These are phyloP conservation scores for Nadsonia starkeyi-henricii DNA, from an alignment of 1,139 yeast species.

Conservation along the genomic window DNA sequence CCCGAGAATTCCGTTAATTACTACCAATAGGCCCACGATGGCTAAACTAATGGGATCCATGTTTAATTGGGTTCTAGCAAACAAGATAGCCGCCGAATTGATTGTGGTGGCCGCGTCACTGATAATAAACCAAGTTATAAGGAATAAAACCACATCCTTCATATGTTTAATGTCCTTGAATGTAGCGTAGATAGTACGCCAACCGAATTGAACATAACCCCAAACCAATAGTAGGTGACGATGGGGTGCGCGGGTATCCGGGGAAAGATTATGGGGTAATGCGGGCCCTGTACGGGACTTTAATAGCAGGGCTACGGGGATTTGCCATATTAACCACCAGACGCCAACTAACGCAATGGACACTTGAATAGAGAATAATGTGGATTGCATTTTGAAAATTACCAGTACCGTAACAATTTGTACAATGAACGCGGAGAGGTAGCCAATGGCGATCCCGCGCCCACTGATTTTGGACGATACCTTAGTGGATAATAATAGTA, in stretches of 20 bases:
- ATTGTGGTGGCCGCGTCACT: conserved; percentile 61
- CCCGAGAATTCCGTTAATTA: conserved; percentile 48
- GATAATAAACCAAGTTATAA: conserved; percentile 55
- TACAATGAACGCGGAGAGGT: conserved; percentile 46
- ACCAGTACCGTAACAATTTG: conserved; percentile 41
- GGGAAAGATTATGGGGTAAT: conserved; percentile 11
- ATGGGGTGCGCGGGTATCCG: conserved; percentile 9
- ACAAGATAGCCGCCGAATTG: conserved; percentile 57
- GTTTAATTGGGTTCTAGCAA: conserved; percentile 49
- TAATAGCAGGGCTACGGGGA: conserved; percentile 38
- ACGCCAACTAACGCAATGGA: conserved; percentile 47
- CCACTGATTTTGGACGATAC: conserved; percentile 39
- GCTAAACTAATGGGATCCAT: conserved; percentile 54
- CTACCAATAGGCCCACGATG: conserved; percentile 44
- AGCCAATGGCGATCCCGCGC: conserved; percentile 52
- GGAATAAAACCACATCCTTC: conserved; percentile 44
- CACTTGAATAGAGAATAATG: conserved; percentile 33
- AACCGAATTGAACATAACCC: conserved; percentile 34
- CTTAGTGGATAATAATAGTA: conserved; percentile 4
- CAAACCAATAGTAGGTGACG: conserved; percentile 9
- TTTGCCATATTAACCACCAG: conserved; percentile 59
- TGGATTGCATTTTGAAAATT: conserved; percentile 31
- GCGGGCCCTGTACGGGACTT: conserved; percentile 30
- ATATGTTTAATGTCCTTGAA: conserved; percentile 40
- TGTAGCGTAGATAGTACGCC: conserved; percentile 40